Base-by-base conservation (phyloP, 805 yeast species). In the Ogataea corticis region DNA sequence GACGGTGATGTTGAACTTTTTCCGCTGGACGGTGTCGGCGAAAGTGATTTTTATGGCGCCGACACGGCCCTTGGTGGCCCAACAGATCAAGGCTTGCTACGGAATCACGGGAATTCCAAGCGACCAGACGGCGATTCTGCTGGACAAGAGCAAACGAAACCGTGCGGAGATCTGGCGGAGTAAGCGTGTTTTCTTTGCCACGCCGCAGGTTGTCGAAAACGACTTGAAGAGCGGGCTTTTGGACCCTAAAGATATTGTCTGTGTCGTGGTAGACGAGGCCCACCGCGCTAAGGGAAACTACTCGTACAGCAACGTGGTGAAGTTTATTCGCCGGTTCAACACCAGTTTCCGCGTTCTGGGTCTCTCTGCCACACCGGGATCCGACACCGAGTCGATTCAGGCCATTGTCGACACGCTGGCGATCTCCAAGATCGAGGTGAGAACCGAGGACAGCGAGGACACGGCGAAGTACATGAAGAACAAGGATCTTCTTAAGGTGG, bases 41-140 rank as follows among this genome's bases (percentile, higher is more conserved):
- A 94, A 91, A 59, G 80, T 94, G 53, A 79, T 95, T 1, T 94
- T 94, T 64, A 83, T 92, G 84, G 99, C 99, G 0, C 99, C 99
- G 0, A 94, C 99, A 2, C 74, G 91, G 52, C 99, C 99, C 0
- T 72, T 94, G 44, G 98, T 94, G 6, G 91, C 96, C 1, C 99
- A 94, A 67, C 99, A 94, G 66, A 86, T 92, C 53, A 86, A 85
- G 58, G 97, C 98, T 1, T 94, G 96, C 61, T 75, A 89, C 44
- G 85, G 88, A 7, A 82, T 87, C 13, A 84, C 96, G 0, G 97
- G 97, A 3, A 80, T 95, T 16, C 85, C 95, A 1, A 69, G 82
- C 39, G 69, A 76, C 17, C 84, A 84, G 37, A 87, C 92, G 2
- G 95, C 97, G 0, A 86, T 91, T 38, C 66, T 91, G 45, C 66